Conservation (phyloP, 75 land plant genomes). For the Pinus albicaulis region DNA sequence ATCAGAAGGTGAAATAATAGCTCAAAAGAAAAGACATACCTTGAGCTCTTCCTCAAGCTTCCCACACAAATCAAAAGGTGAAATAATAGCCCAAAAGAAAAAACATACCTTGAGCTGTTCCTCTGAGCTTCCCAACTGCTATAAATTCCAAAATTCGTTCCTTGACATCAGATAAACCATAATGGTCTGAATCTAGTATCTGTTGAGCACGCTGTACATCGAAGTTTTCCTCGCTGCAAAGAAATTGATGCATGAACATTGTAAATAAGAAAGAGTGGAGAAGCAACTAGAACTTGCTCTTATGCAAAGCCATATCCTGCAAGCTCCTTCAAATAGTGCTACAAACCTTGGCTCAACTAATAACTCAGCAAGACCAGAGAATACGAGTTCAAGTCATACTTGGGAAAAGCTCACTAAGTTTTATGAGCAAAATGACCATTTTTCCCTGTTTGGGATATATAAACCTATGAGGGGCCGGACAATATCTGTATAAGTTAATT, state of each 20-base stretch:
- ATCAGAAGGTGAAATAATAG: too few relatives aligned
- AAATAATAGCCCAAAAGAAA: too few relatives aligned
- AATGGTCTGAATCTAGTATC: constrained; percentile 95
- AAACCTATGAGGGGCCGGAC: too few relatives aligned
- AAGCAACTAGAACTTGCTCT: not conserved
- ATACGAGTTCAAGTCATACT: too few relatives aligned
- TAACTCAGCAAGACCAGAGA: too few relatives aligned
- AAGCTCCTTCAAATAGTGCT: too few relatives aligned
- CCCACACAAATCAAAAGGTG: constrained; percentile 17
- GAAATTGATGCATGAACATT: constrained; percentile 2
- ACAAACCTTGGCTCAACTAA: too few relatives aligned
- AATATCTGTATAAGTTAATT: too few relatives aligned
- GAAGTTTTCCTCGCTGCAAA: constrained; percentile 89
- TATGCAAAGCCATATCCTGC: too few relatives aligned
- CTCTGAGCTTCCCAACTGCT: constrained; percentile 95
- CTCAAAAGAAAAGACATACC: constrained; percentile 28
- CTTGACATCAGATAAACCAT: constrained; percentile 95
- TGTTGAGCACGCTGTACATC: constrained; percentile 83
- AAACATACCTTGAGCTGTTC: constrained; percentile 81
- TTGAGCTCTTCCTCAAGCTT: constrained; percentile 89
- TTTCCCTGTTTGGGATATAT: too few relatives aligned
- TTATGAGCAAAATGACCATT: too few relatives aligned
- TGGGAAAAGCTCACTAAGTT: too few relatives aligned
- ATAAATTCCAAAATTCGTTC: constrained; percentile 97
- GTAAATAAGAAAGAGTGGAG: not conserved